Evolutionary conservation across 2,329 filamentous ascomycete genomes (phyloP), one percentile per base, ranked within the genome.

Genomic region (Sclerotinia borealis): DNA sequence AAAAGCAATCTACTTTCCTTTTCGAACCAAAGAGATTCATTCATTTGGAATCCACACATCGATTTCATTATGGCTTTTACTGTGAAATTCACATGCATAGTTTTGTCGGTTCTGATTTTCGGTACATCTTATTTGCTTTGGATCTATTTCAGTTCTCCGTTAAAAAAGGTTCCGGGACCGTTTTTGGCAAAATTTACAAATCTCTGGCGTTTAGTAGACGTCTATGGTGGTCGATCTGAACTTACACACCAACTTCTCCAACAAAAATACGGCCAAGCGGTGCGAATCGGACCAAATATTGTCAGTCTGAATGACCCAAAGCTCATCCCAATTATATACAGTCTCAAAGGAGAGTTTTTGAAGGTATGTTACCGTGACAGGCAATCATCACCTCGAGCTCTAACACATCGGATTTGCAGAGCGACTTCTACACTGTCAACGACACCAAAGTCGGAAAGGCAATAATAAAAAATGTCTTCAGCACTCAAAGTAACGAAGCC

Each of bases 141-240:
- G 64, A 25, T 6, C n/a, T 67, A 65, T 45, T 41, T 67, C 2
- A 60, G 29, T 0, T 69, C 65, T 22, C 68, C 66, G 6, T 31
- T 70, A 11, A 67, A 50, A 37, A 55, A 60, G 2, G 63, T 72
- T 29, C 72, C 71, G 0, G 71, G 72, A 3, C 72, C 72, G 0
- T 70, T 72, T 27, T 36, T 70, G 34, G 72, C 71, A 2, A 69
- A 68, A 29, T 68, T 72, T 31, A 67, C 70, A 3, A 65, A 73
- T 47, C 27, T 72, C 25, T 73, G 72, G 72, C 69, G 70, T 3
- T 55, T 72, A 9, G 50, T 67, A 7, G 65, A 67, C 39, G 59
- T 54, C 2, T 71, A 64, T 17, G 51, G 50, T 43, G 70, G 70
- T 4, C 59, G 64, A 29, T 17, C 65, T 4, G 65, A 69, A n/a